Evolutionary conservation across 1,284 basidiomycete species (phyloP).

Genomic region (Rhodotorula mucilaginosa): DNA sequence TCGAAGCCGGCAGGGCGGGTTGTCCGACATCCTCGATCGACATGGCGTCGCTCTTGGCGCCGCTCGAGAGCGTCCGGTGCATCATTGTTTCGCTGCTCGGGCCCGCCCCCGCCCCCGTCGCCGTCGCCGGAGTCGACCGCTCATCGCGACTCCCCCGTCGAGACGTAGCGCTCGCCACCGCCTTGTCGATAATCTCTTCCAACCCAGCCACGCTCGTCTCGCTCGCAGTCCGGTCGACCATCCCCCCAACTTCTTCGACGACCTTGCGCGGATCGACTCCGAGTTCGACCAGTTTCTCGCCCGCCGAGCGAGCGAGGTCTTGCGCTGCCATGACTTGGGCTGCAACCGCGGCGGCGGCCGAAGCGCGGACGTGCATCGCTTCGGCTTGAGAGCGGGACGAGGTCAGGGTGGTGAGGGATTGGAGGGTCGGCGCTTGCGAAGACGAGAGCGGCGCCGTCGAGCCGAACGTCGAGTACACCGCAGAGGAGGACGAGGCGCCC

Average conservation of each 20-base stretch:
- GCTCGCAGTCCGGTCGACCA: constrained; percentile 13
- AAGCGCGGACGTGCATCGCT: constrained; percentile 39
- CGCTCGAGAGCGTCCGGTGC: not conserved
- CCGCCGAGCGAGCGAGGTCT: constrained; percentile 32
- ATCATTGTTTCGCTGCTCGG: not conserved
- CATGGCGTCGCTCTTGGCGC: constrained; percentile 2
- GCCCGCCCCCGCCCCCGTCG: no score
- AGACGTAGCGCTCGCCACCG: not conserved
- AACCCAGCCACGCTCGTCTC: not conserved
- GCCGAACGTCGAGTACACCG: not conserved
- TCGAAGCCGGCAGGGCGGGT: not conserved
- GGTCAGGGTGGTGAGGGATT: constrained; percentile 17
- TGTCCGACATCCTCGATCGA: constrained; percentile 2
- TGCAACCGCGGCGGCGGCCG: constrained; percentile 39
- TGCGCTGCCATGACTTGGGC: constrained; percentile 42
- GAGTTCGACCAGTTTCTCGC: constrained; percentile 20
- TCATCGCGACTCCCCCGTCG: not conserved
- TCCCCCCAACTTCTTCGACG: constrained; percentile 21
- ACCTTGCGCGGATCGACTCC: constrained; percentile 28
- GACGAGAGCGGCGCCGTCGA: not conserved
- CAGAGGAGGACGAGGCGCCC: not conserved
- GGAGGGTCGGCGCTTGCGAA: constrained; percentile 24
- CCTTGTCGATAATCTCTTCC: not conserved
- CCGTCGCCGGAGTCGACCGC: not conserved
- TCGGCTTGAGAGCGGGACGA: constrained; percentile 22